Conservation (phyloP, 495 filamentous ascomycete genomes). For the Neurospora sp. region DNA sequence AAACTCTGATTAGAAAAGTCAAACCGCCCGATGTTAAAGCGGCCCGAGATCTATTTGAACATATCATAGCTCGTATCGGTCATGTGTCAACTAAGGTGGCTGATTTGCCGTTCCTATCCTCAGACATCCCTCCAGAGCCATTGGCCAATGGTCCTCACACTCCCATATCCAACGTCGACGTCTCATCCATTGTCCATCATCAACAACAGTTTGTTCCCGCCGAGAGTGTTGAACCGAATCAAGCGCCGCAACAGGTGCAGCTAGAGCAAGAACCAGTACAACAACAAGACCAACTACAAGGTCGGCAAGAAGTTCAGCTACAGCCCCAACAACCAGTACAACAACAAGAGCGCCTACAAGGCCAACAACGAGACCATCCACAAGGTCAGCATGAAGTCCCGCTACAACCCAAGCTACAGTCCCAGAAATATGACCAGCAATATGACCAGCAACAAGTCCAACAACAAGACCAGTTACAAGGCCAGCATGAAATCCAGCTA, state of each 20-base stretch:
- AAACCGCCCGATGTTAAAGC: slow-evolving; percentile 19
- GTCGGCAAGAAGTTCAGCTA: background rate
- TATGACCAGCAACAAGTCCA: background rate
- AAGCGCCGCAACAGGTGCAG: background rate
- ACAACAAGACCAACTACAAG: background rate
- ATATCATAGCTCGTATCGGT: slow-evolving; percentile 16
- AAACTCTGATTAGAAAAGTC: slow-evolving; percentile 12
- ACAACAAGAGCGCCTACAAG: background rate
- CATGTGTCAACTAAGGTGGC: slow-evolving; percentile 7
- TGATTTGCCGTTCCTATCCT: slow-evolving; percentile 4
- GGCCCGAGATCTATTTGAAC: slow-evolving; percentile 13
- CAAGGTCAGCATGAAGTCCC: background rate
- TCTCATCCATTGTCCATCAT: background rate
- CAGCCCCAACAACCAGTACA: background rate
- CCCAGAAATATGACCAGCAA: too few relatives aligned
- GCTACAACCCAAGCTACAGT: background rate
- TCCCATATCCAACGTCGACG: slow-evolving; percentile 7
- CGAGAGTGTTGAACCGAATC: background rate
- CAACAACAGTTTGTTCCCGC: background rate
- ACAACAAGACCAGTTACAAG: background rate
- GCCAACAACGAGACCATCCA: background rate
- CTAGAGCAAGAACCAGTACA: background rate
- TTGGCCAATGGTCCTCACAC: slow-evolving; percentile 7
- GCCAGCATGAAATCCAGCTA: background rate
- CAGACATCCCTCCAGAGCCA: slow-evolving; percentile 3